These are phyloP conservation scores for Cornus kousa DNA, from an alignment of 148 eudicot genomes.

Conservation along the genomic window DNA sequence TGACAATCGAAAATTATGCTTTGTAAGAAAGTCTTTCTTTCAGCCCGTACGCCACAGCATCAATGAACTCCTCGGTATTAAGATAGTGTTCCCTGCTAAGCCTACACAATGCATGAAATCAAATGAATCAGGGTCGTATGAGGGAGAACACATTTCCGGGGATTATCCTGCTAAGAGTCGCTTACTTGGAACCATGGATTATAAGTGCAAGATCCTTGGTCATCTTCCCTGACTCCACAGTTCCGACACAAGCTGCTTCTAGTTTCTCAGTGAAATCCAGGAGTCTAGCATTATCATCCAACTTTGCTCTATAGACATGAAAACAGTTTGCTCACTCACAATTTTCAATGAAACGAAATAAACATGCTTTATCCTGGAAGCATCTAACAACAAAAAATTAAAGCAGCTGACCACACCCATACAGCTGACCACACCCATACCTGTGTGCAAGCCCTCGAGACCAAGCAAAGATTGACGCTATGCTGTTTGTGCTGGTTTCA, in stretches of 20 bases:
- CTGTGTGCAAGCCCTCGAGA: constrained; percentile 90
- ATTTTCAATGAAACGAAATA: not conserved
- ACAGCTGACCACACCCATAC: constrained; percentile 24
- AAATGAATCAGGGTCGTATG: not conserved
- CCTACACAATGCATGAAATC: constrained; percentile 28
- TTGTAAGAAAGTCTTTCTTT: constrained; percentile 43
- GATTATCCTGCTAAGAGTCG: not conserved
- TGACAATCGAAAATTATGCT: not conserved
- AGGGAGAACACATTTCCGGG: not conserved
- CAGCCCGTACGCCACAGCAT: constrained; percentile 76
- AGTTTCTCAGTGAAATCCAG: constrained; percentile 63
- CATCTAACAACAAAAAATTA: not conserved
- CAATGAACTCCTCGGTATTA: constrained; percentile 82
- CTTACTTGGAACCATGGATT: constrained; percentile 73
- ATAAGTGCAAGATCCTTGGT: constrained; percentile 85
- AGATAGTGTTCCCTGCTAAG: constrained; percentile 55
- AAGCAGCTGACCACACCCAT: no score
- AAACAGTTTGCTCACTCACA: not conserved
- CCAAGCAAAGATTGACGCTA: constrained; percentile 97
- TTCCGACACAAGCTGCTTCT: constrained; percentile 72
- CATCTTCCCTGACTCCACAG: constrained; percentile 82
- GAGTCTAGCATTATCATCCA: constrained; percentile 62
- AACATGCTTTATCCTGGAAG: not conserved
- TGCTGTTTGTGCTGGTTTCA: constrained; percentile 95
- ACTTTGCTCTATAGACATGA: constrained; percentile 56